Evolutionary conservation across 345 rosid genomes (phyloP), one percentile per base, ranked within the genome.

Genomic region (Lagerstroemia speciosa): DNA sequence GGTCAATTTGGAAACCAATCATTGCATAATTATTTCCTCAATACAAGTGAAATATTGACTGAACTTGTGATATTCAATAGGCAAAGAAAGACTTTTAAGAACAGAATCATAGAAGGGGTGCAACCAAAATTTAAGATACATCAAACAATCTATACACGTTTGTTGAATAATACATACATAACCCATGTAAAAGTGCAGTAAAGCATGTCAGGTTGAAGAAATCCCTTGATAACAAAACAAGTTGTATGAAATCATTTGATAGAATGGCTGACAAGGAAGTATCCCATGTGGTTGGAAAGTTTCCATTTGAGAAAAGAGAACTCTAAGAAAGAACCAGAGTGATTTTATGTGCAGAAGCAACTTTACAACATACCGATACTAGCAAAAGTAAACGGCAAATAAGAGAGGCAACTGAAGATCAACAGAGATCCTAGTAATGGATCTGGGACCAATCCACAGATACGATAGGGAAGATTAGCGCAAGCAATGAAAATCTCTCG

Each of bases 301-400:
- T 55, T 11, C 29, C 61, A 55, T 24, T 55, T 24, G 30, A 55
- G 31, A 55, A 69, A 50, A 70, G 63, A 71, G 70, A 15, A 38
- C 6, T 19, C 29, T 67, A 45, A 50, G 68, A 75, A 68, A 70
- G 81, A 75, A 77, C 65, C 73, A 65, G 15, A 72, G 73, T 43
- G 67, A 80, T 65, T 38, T 75, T 65, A 84, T 66, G 65, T 15
- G 67, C 64, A 68, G 79, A 75, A 77, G 83, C 77, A 77, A 82
- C 58, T 77, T 46, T 7, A 61, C 61, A 72, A 41, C 68, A 70
- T 71, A 69, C 62, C 68, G 72, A 63, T 63, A 67, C 74, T 76
- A 71, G 73, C 70, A 64, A 66, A 53, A 74, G 69, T 48, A 65
- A 52, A 75, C 68, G 34, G 33, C 24, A 71, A 73, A 41, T 48